Base-by-base conservation (phyloP, 1,284 basidiomycete genomes). In the Stygiomarasmius scandens region DNA sequence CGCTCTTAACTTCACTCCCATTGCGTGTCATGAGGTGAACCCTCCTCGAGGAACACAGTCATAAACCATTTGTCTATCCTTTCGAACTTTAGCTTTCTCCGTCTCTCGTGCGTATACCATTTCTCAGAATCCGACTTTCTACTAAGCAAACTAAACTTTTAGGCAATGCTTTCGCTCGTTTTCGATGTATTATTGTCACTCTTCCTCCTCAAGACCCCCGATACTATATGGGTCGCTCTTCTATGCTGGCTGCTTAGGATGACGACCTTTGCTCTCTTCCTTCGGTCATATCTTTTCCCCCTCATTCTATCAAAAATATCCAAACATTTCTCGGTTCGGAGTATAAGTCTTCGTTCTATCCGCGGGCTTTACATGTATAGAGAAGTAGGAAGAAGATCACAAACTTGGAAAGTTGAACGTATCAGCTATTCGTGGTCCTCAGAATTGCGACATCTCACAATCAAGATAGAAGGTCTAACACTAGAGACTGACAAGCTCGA, bases 341-440 rank as follows among this genome's bases (percentile, higher is more conserved):
- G 86, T 66, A 78, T 91, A 56, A 91, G 90, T 67, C 73, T 89
- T 44, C 82, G 87, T 53, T 92, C 90, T 23, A 83, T 92, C 61
- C 84, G 87, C 48, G 89, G 90, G 23, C 74, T 92, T 36, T 90
- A 87, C 70, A 79, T 90, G 22, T 46, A 22, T 44, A 54, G 34
- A 45, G 29, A 43, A 32, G 44, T 52, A 58, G 79, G 81, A 50
- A 75, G 74, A 43, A 83, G 84, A 43, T 71, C 69, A 52, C 74
- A 78, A 54, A 83, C 78, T 41, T 81, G 82, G 72, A 80, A 77
- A 44, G 75, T 87, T 12, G 88, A 91, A 57, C 85, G 90, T 53
- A 81, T 91, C 52, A 81, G 84, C 41, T 84, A 86, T 64, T 76
- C 79, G 49, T 85, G 79, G 66, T 74, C 81, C 19, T 77, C 75